Base-by-base conservation (phyloP, 805 yeast genomes). In the Lipomyces anomalus region DNA sequence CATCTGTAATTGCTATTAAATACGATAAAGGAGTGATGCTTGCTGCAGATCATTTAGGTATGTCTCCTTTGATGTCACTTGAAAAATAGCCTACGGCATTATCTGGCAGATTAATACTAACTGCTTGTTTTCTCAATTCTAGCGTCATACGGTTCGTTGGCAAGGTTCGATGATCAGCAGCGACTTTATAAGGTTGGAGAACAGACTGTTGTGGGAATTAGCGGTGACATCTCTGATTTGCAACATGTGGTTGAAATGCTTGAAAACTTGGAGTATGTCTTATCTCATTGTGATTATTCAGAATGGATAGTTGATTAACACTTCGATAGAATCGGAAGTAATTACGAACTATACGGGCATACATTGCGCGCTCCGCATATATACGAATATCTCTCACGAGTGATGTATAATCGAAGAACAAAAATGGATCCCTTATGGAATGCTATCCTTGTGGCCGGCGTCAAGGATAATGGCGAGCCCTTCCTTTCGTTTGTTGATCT, bases 341-440 rank as follows among this genome's bases (percentile, higher is more conserved):
- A 78, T 35, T 88, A 92, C 65, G 96, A 90, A 60, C 71, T 72
- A 51, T 73, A 75, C 61, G 77, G 86, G 62, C 73, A 79, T 70
- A 35, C 76, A 55, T 65, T 92, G 63, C 76, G 82, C 53, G 95
- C 97, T n/a, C 78, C 85, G 17, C 84, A 87, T 59, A 79, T 92
- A 35, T 94, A 86, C 65, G 90, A 85, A 62, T 92, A 88, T 65
- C 71, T 92, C 56, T 79, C 90, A 39, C 78, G 83, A 48, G 82
- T 90, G 36, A 72, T 90, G 73, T 92, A 92, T 68, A 71, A 76
- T 55, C 81, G 97, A 67, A 78, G 99, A 67, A 75, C 84, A 43
- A 88, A 92, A 67, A 82, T 92, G 90, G 79, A 92, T 64, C 99
- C 99, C 21, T 73, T 88, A 54, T 92, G 97, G 97, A 92, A 92